Evolutionary conservation across 2,329 filamentous ascomycete species (phyloP), one percentile per base, ranked within the genome.

Genomic region (Aspergillus ochraceoroseus): DNA sequence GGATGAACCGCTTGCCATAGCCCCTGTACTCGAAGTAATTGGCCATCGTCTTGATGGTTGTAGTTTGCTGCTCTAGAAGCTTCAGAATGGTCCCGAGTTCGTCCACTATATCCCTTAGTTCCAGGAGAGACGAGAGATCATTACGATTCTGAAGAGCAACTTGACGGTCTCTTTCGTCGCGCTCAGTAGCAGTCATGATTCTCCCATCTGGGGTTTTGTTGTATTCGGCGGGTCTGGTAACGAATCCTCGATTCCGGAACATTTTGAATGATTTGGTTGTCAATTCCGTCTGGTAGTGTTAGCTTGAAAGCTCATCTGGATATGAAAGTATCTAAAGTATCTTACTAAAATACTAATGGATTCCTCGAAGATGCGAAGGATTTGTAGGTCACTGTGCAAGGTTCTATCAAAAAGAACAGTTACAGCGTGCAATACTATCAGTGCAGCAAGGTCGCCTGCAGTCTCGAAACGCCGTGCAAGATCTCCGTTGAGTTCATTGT

Each of bases 321-420:
- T 7, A 8, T 0, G 14, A 36, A 9, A 17, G 19, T 13, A 7
- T 4, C 3, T 2, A 7, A 2, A 5, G 7, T 5, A 6, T n/a
- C 65, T 31, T 56, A 80, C 78, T 47, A 82, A 53, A 14, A 81
- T 74, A 8, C 77, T 79, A 20, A 83, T 78, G 4, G 78, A 79
- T 46, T 83, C 79, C 49, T 82, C 78, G 32, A 83, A 82, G 1
- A 83, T 78, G 2, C 78, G 72, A 43, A 82, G 79, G 0, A 82
- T 69, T 43, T 83, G 77, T 0, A 83, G 62, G 32, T 82, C 76
- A 0, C 74, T 75, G 49, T 82, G 76, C 0, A 76, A 74, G 0
- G 76, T 71, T 17, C 74, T 66, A 17, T 82, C 78, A 0, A 83
- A 64, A 1, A 83, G 65, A 0, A 82, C 77, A 1, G 74, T 82